Conservation (phyloP, 2,329 filamentous ascomycete species). For the Epichloe uncinata region DNA sequence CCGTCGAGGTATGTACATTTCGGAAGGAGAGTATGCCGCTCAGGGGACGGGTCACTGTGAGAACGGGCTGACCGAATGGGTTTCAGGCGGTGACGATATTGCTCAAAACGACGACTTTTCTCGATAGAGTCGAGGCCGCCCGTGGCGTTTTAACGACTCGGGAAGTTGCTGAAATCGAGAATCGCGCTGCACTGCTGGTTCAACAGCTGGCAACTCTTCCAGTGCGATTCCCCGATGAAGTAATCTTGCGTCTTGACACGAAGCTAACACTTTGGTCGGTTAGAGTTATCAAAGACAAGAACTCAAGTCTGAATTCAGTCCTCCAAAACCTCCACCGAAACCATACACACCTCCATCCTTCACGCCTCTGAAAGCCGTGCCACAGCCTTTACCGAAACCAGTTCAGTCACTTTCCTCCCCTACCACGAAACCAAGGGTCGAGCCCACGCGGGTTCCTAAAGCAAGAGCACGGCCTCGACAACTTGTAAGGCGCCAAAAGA, state of each 20-base stretch:
- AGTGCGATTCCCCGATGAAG: slow-evolving; percentile 7
- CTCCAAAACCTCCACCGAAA: background rate
- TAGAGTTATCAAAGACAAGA: slow-evolving; percentile 1
- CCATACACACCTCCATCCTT: background rate
- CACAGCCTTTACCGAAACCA: background rate
- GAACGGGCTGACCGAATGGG: background rate
- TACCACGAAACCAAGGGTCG: background rate
- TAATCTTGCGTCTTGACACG: background rate
- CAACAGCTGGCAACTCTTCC: slow-evolving; percentile 9
- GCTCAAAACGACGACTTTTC: slow-evolving; percentile 12
- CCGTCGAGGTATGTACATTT: slow-evolving; percentile 14
- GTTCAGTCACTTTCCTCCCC: background rate
- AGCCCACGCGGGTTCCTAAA: background rate
- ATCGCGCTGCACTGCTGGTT: slow-evolving; percentile 10
- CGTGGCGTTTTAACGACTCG: slow-evolving; percentile 8
- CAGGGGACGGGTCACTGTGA: background rate
- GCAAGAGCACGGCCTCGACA: background rate
- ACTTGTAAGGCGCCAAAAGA: background rate
- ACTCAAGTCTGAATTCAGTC: background rate
- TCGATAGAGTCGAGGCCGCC: slow-evolving; percentile 12
- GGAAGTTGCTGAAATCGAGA: slow-evolving; percentile 10
- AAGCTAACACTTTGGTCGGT: background rate
- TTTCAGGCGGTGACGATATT: slow-evolving; percentile 13
- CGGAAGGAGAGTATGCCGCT: background rate
- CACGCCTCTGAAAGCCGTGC: background rate